Evolutionary conservation across 2,329 filamentous ascomycete species (phyloP).

Genomic region (Juglanconis sp.): DNA sequence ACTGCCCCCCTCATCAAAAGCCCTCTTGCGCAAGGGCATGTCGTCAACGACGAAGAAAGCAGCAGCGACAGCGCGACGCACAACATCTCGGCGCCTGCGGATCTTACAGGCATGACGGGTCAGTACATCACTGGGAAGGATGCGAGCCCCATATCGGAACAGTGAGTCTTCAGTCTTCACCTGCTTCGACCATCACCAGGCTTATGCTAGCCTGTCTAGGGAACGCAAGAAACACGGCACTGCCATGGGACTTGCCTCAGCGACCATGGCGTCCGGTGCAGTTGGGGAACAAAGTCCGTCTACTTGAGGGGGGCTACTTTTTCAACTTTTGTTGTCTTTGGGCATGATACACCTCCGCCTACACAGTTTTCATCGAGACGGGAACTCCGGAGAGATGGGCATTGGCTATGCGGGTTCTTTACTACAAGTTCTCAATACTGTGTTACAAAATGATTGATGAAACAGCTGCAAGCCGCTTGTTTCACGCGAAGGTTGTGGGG

Average conservation of each 20-base stretch:
- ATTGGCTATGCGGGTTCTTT: no score
- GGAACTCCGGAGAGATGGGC: no score
- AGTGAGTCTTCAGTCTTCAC: not conserved
- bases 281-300: not conserved
- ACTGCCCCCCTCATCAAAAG: not conserved
- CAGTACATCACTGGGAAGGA: not conserved
- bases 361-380: no score
- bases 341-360: no score
- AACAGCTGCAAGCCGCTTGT: no score
- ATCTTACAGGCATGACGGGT: not conserved
- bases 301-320: not conserved
- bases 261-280: not conserved
- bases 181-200: not conserved
- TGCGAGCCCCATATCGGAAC: not conserved
- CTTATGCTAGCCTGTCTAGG: not conserved
- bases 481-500: no score
- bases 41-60: not conserved
- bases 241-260: not conserved
- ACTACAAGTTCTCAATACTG: no score
- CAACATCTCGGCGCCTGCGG: not conserved
- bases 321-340: no score
- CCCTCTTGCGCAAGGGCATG: not conserved
- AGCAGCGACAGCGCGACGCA: not conserved
- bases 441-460: no score
- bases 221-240: not conserved